These are phyloP conservation scores for Porodaedalea pini DNA, from an alignment of 1,284 basidiomycete species.

Conservation along the genomic window DNA sequence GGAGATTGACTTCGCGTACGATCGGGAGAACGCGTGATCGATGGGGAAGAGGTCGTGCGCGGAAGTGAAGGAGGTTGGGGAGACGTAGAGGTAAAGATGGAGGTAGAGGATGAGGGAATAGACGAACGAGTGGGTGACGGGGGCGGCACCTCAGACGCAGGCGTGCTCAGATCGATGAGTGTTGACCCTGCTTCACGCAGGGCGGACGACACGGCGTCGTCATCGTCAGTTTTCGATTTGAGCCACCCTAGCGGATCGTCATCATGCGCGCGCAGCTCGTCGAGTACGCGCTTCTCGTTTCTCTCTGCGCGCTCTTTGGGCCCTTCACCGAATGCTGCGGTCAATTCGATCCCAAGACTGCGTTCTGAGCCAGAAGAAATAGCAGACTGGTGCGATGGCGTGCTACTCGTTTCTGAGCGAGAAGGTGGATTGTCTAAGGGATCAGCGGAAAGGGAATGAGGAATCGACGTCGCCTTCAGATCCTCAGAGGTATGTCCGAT, in stretches of 20 bases:
- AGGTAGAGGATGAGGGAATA: not conserved
- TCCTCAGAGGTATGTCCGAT: no score
- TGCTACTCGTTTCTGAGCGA: no score
- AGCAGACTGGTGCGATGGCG: no score
- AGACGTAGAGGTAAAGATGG: not conserved
- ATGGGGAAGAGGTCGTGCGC: slow-evolving; percentile 1
- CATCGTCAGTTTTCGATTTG: slow-evolving; percentile 11
- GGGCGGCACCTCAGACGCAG: not conserved
- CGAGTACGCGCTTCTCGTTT: slow-evolving; percentile 50
- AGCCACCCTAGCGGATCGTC: slow-evolving; percentile 66
- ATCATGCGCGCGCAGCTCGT: slow-evolving; percentile 60
- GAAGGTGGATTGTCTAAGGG: no score
- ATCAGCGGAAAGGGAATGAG: no score
- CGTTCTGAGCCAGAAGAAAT: not conserved
- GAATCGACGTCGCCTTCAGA: no score
- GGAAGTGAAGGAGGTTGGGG: not conserved
- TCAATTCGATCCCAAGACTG: not conserved
- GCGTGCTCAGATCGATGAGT: slow-evolving; percentile 12
- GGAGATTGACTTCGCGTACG: slow-evolving; percentile 4
- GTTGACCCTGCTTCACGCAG: slow-evolving; percentile 10
- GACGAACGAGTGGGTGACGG: not conserved
- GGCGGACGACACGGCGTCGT: not conserved
- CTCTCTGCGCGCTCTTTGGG: slow-evolving; percentile 51
- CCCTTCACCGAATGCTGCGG: slow-evolving; percentile 47
- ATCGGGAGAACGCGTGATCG: slow-evolving; percentile 4